Base-by-base conservation (phyloP, 2,329 filamentous ascomycete species). In the Fusarium nematophilum region DNA sequence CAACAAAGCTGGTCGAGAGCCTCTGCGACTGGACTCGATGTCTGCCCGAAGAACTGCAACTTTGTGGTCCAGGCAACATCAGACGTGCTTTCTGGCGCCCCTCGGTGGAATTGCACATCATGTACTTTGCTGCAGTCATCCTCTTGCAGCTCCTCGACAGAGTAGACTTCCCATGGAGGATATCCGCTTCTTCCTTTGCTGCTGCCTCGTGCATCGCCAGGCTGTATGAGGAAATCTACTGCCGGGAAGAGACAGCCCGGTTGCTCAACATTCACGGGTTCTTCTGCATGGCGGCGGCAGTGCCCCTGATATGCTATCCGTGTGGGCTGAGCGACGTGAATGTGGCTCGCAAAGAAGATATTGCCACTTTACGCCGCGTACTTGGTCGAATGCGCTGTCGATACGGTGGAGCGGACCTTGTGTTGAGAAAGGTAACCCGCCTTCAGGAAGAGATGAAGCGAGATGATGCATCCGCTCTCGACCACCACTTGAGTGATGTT, bases 211-310 rank as follows among this genome's bases (percentile, higher is more conserved):
- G 51, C 30, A 50, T 50, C 5, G 51, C 45, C 6, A 23, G 30
- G 5, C 51, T 54, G 1, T 54, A 54, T 8, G 51, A 54, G 9
- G 51, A 54, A 21, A 54, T 50, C 11, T 23, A 49, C 26, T 38
- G 27, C 9, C 23, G 51, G n/a, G 51, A 54, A 21, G 36, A 54
- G n/a, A 11, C 51, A 3, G 17, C n/a, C 3, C 33, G 43, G 9
- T 25, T 54, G 2, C 10, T 50, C 6, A 37, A 54, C 14, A 42
- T 42, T 15, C 44, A 54, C 15, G 51, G 44, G 15, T 54, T 50
- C 26, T 15, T 50, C 11, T 54, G 51, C 31, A 42, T 54, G 37
- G 31, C 36, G 10, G 44, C 44, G 8, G 51, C 38, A 14, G 39
- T 54, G 11, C 37, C 38, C 5, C 26, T 54, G 15, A 11, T 44